phyloP scores from a whole-genome alignment of 2,329 filamentous ascomycete species.

The Helotiales sp. region DNA sequence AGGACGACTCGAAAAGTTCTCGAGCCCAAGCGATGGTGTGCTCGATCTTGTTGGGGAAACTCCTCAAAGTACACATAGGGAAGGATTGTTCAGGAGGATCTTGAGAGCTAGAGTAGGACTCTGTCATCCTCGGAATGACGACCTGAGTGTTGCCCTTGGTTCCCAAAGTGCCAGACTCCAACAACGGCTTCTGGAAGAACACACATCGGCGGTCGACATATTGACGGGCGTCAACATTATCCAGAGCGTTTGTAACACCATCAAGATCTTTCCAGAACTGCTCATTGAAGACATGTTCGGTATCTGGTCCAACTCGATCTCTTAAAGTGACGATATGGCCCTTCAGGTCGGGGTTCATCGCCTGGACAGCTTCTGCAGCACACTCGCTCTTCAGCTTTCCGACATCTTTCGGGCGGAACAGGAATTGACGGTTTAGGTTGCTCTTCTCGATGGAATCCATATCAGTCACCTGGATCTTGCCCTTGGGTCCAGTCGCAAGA shows the following conservation, averaged over 20 bases:
- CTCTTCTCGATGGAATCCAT: constrained; percentile 99
- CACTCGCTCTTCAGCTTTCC: constrained; percentile 96
- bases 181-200: constrained; percentile 94
- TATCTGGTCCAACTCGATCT: constrained; percentile 88
- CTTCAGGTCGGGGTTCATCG: constrained; percentile 90
- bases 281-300: constrained; percentile 93
- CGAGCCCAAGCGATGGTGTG: constrained; percentile 98
- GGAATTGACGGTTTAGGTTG: constrained; percentile 95
- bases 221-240: constrained; percentile 95
- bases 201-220: constrained; percentile 96
- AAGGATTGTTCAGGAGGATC: constrained; percentile 98
- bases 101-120: constrained; percentile 96
- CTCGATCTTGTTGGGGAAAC: constrained; percentile 97
- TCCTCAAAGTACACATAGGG: constrained; percentile 96
- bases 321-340: constrained; percentile 84
- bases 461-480: constrained; percentile 90
- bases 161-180: constrained; percentile 96
- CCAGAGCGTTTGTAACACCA: constrained; percentile 92
- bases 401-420: constrained; percentile 92
- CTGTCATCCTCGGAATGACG: constrained; percentile 84
- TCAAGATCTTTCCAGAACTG: constrained; percentile 86
- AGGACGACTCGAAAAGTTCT: constrained; percentile 91
- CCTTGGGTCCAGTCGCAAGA: constrained; percentile 81
- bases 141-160: constrained; percentile 99
- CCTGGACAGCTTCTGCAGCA: constrained; percentile 83